Percentiles rank a stretch among this genome's conserved stretches.
Conservation (phyloP, 306 rosid species). For the Prunus mume region DNA sequence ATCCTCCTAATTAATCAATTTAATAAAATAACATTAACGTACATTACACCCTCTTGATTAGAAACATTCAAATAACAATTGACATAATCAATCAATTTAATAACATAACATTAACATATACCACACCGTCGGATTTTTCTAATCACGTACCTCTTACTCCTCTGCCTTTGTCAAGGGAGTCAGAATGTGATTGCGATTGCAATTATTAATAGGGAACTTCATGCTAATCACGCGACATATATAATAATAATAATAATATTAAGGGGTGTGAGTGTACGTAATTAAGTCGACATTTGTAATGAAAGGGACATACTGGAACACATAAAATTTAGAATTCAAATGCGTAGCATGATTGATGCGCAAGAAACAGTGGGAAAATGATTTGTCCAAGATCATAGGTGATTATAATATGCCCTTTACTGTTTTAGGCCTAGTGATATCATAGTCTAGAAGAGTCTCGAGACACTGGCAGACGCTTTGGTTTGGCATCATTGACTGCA, state of each 20-base stretch:
- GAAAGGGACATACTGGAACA: background rate
- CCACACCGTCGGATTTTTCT: background rate
- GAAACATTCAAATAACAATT: background rate
- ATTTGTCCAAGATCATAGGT: constrained; percentile 13
- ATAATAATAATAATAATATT: background rate
- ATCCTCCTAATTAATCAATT: background rate
- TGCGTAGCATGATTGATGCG: background rate
- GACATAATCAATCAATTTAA: background rate
- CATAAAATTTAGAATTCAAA: background rate
- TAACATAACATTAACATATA: background rate
- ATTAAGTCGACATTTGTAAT: background rate
- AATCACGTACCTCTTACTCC: background rate
- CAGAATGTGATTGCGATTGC: background rate
- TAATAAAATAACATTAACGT: background rate
- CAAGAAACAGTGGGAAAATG: constrained; percentile 14
- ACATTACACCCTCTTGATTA: background rate
- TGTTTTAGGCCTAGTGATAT: background rate
- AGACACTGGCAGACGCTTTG: background rate
- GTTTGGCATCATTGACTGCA: constrained; percentile 1
- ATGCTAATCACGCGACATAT: background rate
- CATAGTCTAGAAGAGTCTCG: background rate
- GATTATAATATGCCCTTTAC: constrained; percentile 7
- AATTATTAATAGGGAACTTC: constrained; percentile 1
- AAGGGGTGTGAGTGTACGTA: background rate
- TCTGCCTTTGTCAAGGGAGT: background rate